These are phyloP conservation scores for Phytophthora ohioensis DNA, from an alignment of 352 stramenopile genomes.

Conservation along the genomic window DNA sequence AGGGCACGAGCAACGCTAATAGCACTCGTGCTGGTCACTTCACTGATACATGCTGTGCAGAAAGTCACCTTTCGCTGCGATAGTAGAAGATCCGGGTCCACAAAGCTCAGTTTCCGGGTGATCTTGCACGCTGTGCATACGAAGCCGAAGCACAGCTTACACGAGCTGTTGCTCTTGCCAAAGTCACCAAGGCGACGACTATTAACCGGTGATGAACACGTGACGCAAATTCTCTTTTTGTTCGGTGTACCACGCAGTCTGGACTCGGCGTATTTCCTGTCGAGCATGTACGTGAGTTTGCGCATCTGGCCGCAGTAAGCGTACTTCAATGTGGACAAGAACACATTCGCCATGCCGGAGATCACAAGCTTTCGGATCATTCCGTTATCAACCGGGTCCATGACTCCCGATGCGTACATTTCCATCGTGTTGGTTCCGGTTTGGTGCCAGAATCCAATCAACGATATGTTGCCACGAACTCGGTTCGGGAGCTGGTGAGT, in stretches of 20 bases:
- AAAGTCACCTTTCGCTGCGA: constrained; percentile 39
- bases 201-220: constrained; percentile 3
- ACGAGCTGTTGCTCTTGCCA: constrained; percentile 33
- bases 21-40: constrained; percentile 41
- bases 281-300: constrained; percentile 46
- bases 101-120: constrained; percentile 33
- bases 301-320: constrained; percentile 50
- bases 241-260: constrained; percentile 16
- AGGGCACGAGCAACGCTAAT: constrained; percentile 20
- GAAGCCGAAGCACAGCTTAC: constrained; percentile 38
- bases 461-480: constrained; percentile 52
- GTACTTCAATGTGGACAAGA: constrained; percentile 27
- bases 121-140: constrained; percentile 37
- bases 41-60: constrained; percentile 41
- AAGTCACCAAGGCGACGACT: constrained; percentile 23
- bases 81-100: constrained; percentile 25
- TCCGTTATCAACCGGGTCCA: constrained; percentile 24
- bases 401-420: constrained; percentile 22
- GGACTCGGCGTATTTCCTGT: constrained; percentile 19
- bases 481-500: constrained; percentile 36
- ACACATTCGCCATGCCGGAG: constrained; percentile 15
- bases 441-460: constrained; percentile 48
- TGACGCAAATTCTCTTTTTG: constrained; percentile 27
- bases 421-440: constrained; percentile 24
- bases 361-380: constrained; percentile 23